Conservation (phyloP, 2,329 filamentous ascomycete genomes). For the Aaosphaeria arxii region DNA sequence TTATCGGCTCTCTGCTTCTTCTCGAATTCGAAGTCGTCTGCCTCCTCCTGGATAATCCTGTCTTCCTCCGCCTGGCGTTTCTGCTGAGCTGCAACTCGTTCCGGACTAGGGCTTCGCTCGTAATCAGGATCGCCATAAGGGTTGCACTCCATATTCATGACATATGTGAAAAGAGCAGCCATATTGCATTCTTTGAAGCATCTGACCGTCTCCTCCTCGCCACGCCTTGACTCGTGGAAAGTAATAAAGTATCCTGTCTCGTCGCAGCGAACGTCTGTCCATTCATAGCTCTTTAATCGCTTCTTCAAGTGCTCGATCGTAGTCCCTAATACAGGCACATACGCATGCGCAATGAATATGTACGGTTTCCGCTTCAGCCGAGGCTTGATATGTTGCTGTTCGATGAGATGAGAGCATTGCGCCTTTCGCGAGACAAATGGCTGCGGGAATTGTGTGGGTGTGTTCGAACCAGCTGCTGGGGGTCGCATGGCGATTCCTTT, state of each 20-base stretch:
- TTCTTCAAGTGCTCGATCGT: slow-evolving; percentile 90
- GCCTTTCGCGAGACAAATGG: slow-evolving; percentile 45
- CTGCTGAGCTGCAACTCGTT: slow-evolving; percentile 46
- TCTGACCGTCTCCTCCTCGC: slow-evolving; percentile 75
- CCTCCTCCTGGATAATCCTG: slow-evolving; percentile 68
- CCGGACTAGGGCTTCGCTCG: slow-evolving; percentile 52
- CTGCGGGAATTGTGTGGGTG: slow-evolving; percentile 35
- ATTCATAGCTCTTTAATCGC: slow-evolving; percentile 76
- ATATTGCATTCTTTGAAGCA: slow-evolving; percentile 78
- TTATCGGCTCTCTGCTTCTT: slow-evolving; percentile 83
- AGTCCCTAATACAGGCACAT: slow-evolving; percentile 80
- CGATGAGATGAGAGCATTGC: slow-evolving; percentile 50
- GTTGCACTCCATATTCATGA: slow-evolving; percentile 86
- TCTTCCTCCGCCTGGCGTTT: slow-evolving; percentile 65
- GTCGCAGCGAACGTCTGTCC: slow-evolving; percentile 80
- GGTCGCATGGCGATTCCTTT: slow-evolving; percentile 37
- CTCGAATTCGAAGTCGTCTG: slow-evolving; percentile 82
- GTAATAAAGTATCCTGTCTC: slow-evolving; percentile 84
- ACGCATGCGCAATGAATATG: slow-evolving; percentile 82
- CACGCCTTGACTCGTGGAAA: slow-evolving; percentile 76
- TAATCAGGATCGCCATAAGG: slow-evolving; percentile 65
- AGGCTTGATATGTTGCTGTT: slow-evolving; percentile 63
- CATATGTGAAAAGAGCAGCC: slow-evolving; percentile 85
- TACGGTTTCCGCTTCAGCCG: slow-evolving; percentile 79
- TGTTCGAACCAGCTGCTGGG: neutral